Evolutionary conservation across 176 grass and related monocot genomes (phyloP).

Genomic region (Aechmea fasciata): DNA sequence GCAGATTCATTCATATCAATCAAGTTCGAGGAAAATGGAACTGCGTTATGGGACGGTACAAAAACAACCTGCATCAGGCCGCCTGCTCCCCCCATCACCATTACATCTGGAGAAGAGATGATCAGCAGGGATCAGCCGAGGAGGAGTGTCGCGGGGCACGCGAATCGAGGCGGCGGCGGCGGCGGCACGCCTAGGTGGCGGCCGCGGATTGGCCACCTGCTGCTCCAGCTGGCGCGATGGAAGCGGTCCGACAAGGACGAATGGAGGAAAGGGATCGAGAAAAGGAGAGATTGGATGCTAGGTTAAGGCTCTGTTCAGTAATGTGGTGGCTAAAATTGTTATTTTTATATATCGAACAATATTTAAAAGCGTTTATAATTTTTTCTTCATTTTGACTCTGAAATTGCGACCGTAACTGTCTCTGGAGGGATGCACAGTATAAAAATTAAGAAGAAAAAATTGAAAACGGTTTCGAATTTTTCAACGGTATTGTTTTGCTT

Average conservation of each 20-base stretch:
- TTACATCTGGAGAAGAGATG: neutral
- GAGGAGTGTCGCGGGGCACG: slow-evolving; percentile 38
- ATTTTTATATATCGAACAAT: no score
- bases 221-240: slow-evolving; percentile 70
- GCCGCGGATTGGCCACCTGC: slow-evolving; percentile 55
- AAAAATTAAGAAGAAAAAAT: no score
- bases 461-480: no score
- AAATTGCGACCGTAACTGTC: no score
- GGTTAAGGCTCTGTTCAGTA: slow-evolving; percentile 23
- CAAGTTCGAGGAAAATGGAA: slow-evolving; percentile 96
- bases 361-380: no score
- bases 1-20: slow-evolving; percentile 92
- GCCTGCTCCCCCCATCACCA: neutral
- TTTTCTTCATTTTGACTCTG: no score
- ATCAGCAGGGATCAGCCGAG: slow-evolving; percentile 7
- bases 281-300: slow-evolving; percentile 17
- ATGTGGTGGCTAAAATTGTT: no score
- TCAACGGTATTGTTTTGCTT: no score
- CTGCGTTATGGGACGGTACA: slow-evolving; percentile 43
- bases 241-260: slow-evolving; percentile 43
- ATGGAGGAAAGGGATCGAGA: slow-evolving; percentile 18
- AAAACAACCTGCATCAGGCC: slow-evolving; percentile 9
- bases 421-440: no score
- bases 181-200: slow-evolving; percentile 71
- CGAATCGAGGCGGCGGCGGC: slow-evolving; percentile 31